Evolutionary conservation across 805 yeast species (phyloP), one percentile per base, ranked within the genome.

Genomic region (Lachancea fermentati): DNA sequence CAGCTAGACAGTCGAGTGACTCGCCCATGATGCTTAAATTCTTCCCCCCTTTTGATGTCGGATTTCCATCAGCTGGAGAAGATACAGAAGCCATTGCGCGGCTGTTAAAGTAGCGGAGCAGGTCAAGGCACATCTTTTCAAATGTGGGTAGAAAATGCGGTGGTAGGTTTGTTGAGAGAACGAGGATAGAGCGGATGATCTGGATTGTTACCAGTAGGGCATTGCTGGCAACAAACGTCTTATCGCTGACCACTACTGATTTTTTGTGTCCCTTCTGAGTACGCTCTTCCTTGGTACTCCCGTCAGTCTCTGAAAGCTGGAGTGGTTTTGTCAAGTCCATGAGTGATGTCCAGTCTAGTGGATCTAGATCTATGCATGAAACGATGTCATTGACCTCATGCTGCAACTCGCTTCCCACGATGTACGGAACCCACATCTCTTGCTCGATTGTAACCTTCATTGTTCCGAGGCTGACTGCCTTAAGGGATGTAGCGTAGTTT

Each of bases 361-460:
- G 75, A 41, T 74, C 79, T 8, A 68, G 52, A 17, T 65, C 64
- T 2, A 69, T 65, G n/a, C 76, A 60, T 11, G 68, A 66, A 1
- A 73, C 67, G 9, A 83, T 70, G 31, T 69, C 70, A 50, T 76
- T 76, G 4, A 78, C 72, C 11, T 62, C 52, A 3, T 41, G 49
- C 52, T 83, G 89, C 2, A 78, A 58, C 1, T 57, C 55, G 1
- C 63, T 55, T 0, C 75, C 55, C 7, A 79, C 74, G n/a, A 75
- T 73, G 14, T 73, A 75, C 39, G 89, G 95, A 43, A 75, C 77
- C 97, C 97, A 91, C 16, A 66, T 66, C 48, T 89, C 97, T 34
- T 67, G 65, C 37, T 84, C 89, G 41, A 85, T 66, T 13, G 68
- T 64, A 3, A 55, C 55, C 4, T 73, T 65, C 19, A 85, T 60